Percentiles rank a stretch among this genome's conserved stretches.
These are phyloP conservation scores for Tulasnella calospora DNA, from an alignment of 768 basidiomycete species.

Conservation along the genomic window DNA sequence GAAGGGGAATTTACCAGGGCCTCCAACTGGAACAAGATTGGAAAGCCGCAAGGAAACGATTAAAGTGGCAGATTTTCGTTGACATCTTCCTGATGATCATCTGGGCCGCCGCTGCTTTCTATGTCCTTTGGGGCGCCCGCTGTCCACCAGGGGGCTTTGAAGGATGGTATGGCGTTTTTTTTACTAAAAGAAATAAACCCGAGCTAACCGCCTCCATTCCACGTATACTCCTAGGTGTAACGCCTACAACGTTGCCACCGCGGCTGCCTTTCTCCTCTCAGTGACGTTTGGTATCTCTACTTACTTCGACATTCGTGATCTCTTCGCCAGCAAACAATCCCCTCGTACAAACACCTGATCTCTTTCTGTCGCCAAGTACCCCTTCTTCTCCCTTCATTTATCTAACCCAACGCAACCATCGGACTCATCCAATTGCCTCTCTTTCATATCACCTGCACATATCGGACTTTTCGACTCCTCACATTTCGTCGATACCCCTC, in stretches of 20 bases:
- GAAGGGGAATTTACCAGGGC: constrained; percentile 53
- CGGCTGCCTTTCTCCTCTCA: constrained; percentile 55
- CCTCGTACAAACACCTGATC: constrained; percentile 55
- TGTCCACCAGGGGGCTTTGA: constrained; percentile 59
- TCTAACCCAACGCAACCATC: not conserved
- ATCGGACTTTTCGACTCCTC: not conserved
- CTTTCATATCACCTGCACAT: not conserved
- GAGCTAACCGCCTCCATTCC: constrained; percentile 6
- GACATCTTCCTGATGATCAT: constrained; percentile 48
- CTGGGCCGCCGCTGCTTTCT: constrained; percentile 59
- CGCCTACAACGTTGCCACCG: constrained; percentile 63
- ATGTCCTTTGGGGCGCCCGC: constrained; percentile 54
- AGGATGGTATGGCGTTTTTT: constrained; percentile 52
- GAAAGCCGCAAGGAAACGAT: constrained; percentile 51
- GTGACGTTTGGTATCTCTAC: constrained; percentile 52
- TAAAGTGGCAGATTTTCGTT: constrained; percentile 49
- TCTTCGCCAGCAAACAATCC: constrained; percentile 54
- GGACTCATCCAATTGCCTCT: not conserved
- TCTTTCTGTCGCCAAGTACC: not conserved
- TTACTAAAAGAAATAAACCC: not conserved
- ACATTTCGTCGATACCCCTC: not conserved
- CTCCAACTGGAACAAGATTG: constrained; percentile 62
- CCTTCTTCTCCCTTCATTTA: not conserved
- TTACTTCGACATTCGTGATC: constrained; percentile 64
- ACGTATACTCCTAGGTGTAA: constrained; percentile 52